Base-by-base conservation (phyloP, 192 early-diverging fungal species). In the Thamnidium elegans region DNA sequence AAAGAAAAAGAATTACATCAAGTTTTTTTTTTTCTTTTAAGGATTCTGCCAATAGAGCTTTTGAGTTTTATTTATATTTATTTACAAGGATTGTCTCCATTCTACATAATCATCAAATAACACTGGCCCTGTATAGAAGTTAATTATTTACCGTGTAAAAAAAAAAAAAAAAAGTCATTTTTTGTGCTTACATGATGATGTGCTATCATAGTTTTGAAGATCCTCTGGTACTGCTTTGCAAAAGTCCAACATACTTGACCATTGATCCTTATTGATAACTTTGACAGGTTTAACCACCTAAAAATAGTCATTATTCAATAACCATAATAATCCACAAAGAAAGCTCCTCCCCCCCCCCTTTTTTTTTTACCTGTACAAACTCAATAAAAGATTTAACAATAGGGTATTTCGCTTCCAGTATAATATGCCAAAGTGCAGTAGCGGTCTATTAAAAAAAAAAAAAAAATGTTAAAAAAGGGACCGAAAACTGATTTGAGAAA, bases 201-300 rank as follows among this genome's bases (percentile, higher is more conserved):
- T 51, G 9, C 54, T 54, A n/a, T 70, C 69, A 39, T 59, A 70
- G 30, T 42, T 46, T n/a, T 46, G 34, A 17, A 70, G 55, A 17
- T 60, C 44, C 17, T 58, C 46, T 9, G 62, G 56, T 11, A 70
- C 56, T 19, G 47, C 39, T 59, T 39, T 50, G 30, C 53, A 56
- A n/a, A 65, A 70, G 20, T 70, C 69, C 4, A 70, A 51, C 6
- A 70, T 8, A 45, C 62, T 70, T 4, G 50, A 44, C 69, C 69
- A 70, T 60, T 70, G 69, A 47, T 70, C 69, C 30, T 70, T 70
- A 20, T 70, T 70, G n/a, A 70, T 64, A 13, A 70, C 69, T 52
- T 65, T 65, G 13, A 70, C 62, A 4, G 69, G 69, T 15, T 52
- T 17, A 1, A 39, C 55, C 50, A 59, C 48, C 65, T 67, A 50